Evolutionary conservation across 2,329 filamentous ascomycete species (phyloP).

Genomic region (Pezicula radicicola): DNA sequence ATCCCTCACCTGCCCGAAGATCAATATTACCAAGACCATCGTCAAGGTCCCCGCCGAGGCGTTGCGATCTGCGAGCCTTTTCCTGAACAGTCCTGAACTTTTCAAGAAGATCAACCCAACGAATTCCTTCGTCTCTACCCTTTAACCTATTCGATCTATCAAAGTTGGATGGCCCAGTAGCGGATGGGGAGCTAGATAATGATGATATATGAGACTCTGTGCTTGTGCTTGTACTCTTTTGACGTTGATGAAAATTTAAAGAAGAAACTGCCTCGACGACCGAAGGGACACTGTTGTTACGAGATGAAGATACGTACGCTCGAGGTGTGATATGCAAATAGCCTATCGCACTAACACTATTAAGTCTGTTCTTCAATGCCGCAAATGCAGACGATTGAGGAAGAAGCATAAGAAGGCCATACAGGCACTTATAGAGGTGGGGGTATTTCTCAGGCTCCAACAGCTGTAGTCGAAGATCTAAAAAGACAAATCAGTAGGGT

Average conservation of each 20-base stretch:
- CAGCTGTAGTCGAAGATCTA: slow-evolving; percentile 89
- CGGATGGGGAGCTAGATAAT: slow-evolving; percentile 39
- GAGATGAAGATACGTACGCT: slow-evolving; percentile 59
- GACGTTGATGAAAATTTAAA: slow-evolving; percentile 27
- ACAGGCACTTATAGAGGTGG: slow-evolving; percentile 95
- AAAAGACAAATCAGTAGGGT: slow-evolving; percentile 11
- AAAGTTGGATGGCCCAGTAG: slow-evolving; percentile 54
- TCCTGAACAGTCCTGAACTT: slow-evolving; percentile 94
- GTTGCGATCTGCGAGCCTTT: slow-evolving; percentile 69
- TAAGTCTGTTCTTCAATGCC: slow-evolving; percentile 91
- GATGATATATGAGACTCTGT: slow-evolving; percentile 28
- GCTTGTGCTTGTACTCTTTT: slow-evolving; percentile 16
- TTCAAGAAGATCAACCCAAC: slow-evolving; percentile 89
- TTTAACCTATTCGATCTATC: slow-evolving; percentile 76
- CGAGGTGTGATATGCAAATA: slow-evolving; percentile 82
- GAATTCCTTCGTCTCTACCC: slow-evolving; percentile 79
- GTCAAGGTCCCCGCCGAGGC: slow-evolving; percentile 43
- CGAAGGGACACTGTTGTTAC: slow-evolving; percentile 24
- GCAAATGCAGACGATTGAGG: slow-evolving; percentile 97
- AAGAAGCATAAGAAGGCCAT: slow-evolving; percentile 95
- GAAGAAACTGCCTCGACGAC: slow-evolving; percentile 27
- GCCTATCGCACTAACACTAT: slow-evolving; percentile 95
- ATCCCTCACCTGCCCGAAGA: slow-evolving; percentile 25
- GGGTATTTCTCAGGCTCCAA: slow-evolving; percentile 94
- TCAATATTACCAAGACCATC: slow-evolving; percentile 49